These are phyloP conservation scores for Pythium plurisporium DNA, from an alignment of 352 stramenopile species.

Conservation along the genomic window DNA sequence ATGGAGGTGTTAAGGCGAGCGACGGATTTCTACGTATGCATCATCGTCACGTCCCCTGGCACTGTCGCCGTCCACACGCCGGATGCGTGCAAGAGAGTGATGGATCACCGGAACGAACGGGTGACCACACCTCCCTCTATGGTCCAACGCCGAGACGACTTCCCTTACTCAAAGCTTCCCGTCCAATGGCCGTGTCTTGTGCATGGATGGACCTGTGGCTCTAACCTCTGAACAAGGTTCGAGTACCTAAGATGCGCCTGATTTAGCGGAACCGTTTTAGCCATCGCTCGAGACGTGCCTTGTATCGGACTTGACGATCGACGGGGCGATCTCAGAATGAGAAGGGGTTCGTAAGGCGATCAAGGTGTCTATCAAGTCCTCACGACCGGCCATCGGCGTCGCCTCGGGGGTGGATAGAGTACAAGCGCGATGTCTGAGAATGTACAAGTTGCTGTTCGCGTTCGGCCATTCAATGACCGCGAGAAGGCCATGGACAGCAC, in stretches of 20 bases:
- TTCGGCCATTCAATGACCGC: constrained; percentile 79
- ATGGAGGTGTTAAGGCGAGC: too few relatives aligned
- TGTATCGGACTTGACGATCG: not conserved
- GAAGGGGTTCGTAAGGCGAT: not conserved
- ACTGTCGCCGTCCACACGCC: too few relatives aligned
- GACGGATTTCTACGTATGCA: too few relatives aligned
- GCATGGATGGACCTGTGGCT: not conserved
- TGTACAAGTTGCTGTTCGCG: constrained; percentile 77
- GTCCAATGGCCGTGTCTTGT: not conserved
- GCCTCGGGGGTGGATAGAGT: not conserved
- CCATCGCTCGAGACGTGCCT: not conserved
- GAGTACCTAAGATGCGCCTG: not conserved
- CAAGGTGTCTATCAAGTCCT: not conserved
- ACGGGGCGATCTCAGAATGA: not conserved
- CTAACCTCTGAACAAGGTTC: too few relatives aligned
- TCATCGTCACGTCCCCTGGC: too few relatives aligned
- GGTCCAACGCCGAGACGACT: too few relatives aligned
- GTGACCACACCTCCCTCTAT: too few relatives aligned
- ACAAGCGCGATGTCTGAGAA: constrained; percentile 71
- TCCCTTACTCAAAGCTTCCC: not conserved
- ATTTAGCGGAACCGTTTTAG: constrained; percentile 1
- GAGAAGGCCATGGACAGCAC: constrained; percentile 71
- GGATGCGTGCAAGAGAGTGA: too few relatives aligned
- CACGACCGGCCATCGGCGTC: not conserved
- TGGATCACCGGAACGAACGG: too few relatives aligned